These are phyloP conservation scores for Zymoseptoria tritici DNA, from an alignment of 2,329 filamentous ascomycete species.

Conservation along the genomic window DNA sequence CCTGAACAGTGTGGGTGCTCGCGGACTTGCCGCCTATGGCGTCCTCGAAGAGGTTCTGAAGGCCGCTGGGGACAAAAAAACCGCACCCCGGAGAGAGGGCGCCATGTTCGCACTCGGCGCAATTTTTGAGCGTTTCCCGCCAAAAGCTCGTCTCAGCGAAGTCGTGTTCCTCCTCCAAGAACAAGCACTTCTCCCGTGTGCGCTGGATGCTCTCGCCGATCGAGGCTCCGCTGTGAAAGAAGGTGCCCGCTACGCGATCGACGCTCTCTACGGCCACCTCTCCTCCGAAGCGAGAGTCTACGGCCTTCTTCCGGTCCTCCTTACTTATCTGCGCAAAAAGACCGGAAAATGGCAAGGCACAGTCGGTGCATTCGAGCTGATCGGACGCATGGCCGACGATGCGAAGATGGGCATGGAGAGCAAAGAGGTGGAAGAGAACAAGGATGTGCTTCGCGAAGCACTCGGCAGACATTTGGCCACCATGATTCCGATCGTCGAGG, in stretches of 20 bases:
- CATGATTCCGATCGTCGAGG: conserved; percentile 85
- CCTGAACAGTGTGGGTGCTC: conserved; percentile 57
- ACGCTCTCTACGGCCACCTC: conserved; percentile 74
- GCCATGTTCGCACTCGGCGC: conserved; percentile 93
- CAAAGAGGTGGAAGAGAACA: conserved; percentile 76
- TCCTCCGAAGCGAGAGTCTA: conserved; percentile 74
- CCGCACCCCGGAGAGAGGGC: conserved; percentile 72
- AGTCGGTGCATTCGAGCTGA: conserved; percentile 72
- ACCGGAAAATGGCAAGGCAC: conserved; percentile 97
- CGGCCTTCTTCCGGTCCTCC: conserved; percentile 70
- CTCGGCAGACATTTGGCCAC: conserved; percentile 84
- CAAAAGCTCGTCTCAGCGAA: conserved; percentile 69
- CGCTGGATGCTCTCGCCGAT: conserved; percentile 79
- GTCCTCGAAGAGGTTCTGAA: conserved; percentile 60
- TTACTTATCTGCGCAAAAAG: conserved; percentile 68
- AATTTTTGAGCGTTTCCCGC: conserved; percentile 81
- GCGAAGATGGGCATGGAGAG: conserved; percentile 77
- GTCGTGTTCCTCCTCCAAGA: conserved; percentile 76
- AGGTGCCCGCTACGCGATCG: conserved; percentile 86
- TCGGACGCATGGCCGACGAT: conserved; percentile 93
- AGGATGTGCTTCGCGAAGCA: conserved; percentile 80
- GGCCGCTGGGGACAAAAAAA: conserved; percentile 90
- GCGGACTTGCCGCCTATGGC: conserved; percentile 55
- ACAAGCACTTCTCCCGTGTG: conserved; percentile 61
- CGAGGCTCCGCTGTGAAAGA: conserved; percentile 85